Evolutionary conservation across 2,329 filamentous ascomycete species (phyloP).

Genomic region (Venturia nashicola): DNA sequence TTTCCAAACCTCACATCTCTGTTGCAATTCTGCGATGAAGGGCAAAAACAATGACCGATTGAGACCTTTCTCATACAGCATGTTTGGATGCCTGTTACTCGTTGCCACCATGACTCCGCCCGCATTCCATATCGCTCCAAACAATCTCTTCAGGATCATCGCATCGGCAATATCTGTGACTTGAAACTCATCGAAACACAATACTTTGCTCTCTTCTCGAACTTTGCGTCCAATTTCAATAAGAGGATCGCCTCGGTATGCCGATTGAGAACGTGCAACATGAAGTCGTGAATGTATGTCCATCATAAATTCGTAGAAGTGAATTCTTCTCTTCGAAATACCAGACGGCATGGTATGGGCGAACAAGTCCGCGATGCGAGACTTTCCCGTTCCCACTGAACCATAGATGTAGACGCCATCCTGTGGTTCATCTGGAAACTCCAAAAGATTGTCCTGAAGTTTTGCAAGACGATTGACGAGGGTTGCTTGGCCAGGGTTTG

Average conservation of each 20-base stretch:
- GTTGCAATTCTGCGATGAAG: constrained; percentile 46
- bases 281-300: constrained; percentile 87
- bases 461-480: constrained; percentile 14
- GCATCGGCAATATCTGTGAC: constrained; percentile 88
- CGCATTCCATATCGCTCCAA: constrained; percentile 87
- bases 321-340: constrained; percentile 82
- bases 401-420: constrained; percentile 90
- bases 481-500: constrained; percentile 14
- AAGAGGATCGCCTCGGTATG: constrained; percentile 77
- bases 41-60: constrained; percentile 92
- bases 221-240: constrained; percentile 89
- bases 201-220: constrained; percentile 67
- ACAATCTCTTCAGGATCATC: constrained; percentile 83
- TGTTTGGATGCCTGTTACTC: constrained; percentile 89
- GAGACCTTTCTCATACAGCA: constrained; percentile 95
- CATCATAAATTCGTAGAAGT: constrained; percentile 99
- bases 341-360: constrained; percentile 82
- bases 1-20: constrained; percentile 6
- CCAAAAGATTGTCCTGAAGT: constrained; percentile 14
- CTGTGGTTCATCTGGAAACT: constrained; percentile 37
- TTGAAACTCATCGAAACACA: constrained; percentile 77
- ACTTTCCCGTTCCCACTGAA: constrained; percentile 95
- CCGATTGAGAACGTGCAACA: constrained; percentile 76
- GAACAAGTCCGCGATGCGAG: constrained; percentile 98
- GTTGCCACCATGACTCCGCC: constrained; percentile 92